These are phyloP conservation scores for Hypoxylon lienhwacheense DNA, from an alignment of 495 filamentous ascomycete genomes.

Conservation along the genomic window DNA sequence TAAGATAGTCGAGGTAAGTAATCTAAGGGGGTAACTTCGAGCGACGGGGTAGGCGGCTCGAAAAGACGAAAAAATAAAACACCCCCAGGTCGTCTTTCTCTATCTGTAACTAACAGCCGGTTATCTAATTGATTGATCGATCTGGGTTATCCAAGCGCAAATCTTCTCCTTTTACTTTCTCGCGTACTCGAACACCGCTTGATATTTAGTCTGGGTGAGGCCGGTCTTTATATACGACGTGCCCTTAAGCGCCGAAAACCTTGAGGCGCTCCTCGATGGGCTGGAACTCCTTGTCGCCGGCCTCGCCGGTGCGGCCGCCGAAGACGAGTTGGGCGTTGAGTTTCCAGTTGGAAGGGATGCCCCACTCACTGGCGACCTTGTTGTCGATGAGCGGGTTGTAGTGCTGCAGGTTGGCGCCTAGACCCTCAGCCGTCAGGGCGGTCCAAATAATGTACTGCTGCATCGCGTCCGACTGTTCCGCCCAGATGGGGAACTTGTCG, in stretches of 20 bases:
- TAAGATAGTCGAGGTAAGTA: too few relatives aligned
- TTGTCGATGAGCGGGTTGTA: slow-evolving; percentile 69
- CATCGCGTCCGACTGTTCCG: slow-evolving; percentile 65
- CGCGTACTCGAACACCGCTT: too few relatives aligned
- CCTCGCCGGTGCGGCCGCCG: slow-evolving; percentile 54
- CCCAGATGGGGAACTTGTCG: slow-evolving; percentile 65
- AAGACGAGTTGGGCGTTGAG: slow-evolving; percentile 64
- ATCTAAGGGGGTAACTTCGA: too few relatives aligned
- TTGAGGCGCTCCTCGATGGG: slow-evolving; percentile 59
- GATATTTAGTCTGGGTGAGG: background rate
- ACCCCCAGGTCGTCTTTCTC: too few relatives aligned
- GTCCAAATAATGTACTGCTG: slow-evolving; percentile 68
- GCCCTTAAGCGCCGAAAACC: slow-evolving; percentile 47
- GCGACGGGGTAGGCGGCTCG: too few relatives aligned
- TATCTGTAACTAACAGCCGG: too few relatives aligned
- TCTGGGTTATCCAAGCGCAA: too few relatives aligned
- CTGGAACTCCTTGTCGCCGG: slow-evolving; percentile 57
- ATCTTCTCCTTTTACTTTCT: too few relatives aligned
- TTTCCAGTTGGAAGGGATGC: slow-evolving; percentile 61
- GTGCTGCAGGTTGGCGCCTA: slow-evolving; percentile 75
- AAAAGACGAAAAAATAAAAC: too few relatives aligned
- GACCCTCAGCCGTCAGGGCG: slow-evolving; percentile 66
- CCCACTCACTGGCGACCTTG: slow-evolving; percentile 60
- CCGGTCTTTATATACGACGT: background rate
- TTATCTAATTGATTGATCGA: too few relatives aligned